These are phyloP conservation scores for Spiraea crenata DNA, from an alignment of 331 rosid species.

Conservation along the genomic window DNA sequence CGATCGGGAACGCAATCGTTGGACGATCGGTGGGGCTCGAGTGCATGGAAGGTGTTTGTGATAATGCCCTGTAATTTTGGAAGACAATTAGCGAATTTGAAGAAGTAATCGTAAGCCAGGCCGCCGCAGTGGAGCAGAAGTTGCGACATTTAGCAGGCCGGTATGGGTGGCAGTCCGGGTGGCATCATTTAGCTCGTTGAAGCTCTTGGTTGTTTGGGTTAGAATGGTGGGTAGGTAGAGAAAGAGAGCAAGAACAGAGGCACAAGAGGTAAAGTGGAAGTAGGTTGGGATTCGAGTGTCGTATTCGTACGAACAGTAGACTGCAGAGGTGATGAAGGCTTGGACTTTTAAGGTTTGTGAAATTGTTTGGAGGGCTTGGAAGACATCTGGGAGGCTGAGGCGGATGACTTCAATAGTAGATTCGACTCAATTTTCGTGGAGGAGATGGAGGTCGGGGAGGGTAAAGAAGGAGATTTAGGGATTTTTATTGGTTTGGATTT, in stretches of 20 bases:
- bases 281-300: constrained; percentile 27
- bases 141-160: constrained; percentile 18
- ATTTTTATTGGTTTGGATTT: not conserved
- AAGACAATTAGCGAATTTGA: constrained; percentile 11
- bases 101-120: constrained; percentile 8
- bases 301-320: not conserved
- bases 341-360: constrained; percentile 17
- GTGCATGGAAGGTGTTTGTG: constrained; percentile 36
- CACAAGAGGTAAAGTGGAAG: constrained; percentile 28
- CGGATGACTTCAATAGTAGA: not conserved
- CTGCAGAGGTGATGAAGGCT: constrained; percentile 24
- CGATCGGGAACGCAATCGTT: constrained; percentile 39
- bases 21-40: constrained; percentile 32
- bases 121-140: constrained; percentile 15
- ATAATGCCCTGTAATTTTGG: constrained; percentile 37
- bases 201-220: constrained; percentile 19
- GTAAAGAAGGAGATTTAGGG: constrained; percentile 25
- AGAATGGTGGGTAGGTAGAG: constrained; percentile 33
- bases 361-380: constrained; percentile 23
- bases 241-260: constrained; percentile 27
- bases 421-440: not conserved
- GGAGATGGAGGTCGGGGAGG: constrained; percentile 16
- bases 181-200: constrained; percentile 19
- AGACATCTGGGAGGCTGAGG: constrained; percentile 14
- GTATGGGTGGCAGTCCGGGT: constrained; percentile 25